phyloP scores from a whole-genome alignment of 768 basidiomycete species.

The Suillus clintonianus region DNA sequence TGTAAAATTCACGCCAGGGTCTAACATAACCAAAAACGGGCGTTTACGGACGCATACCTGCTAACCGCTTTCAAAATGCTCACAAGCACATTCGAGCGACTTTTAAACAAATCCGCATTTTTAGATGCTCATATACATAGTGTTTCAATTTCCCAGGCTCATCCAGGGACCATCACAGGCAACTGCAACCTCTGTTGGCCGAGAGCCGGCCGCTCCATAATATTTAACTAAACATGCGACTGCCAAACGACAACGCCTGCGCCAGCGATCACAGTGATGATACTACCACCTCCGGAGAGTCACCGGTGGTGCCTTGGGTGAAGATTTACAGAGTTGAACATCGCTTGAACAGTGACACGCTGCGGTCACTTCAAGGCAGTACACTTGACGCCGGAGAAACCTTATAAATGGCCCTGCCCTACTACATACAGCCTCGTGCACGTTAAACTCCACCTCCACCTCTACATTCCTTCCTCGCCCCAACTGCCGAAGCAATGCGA shows the following conservation, averaged over 20 bases:
- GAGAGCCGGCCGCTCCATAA: background rate
- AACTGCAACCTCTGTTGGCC: too few species aligned
- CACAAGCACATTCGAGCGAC: too few species aligned
- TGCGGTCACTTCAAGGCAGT: background rate
- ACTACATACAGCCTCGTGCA: background rate
- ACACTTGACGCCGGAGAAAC: background rate
- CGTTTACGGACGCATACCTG: too few species aligned
- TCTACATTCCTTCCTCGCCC: too few species aligned
- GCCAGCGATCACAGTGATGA: conserved; percentile 20
- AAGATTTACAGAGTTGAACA: conserved; percentile 7
- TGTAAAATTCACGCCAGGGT: too few species aligned
- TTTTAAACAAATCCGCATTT: too few species aligned
- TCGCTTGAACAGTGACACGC: background rate
- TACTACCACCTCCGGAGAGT: conserved; percentile 16
- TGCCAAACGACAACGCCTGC: background rate
- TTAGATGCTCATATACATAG: too few species aligned
- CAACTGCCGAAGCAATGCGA: conserved; percentile 5
- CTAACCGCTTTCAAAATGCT: too few species aligned
- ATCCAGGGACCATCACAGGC: background rate
- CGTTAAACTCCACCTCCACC: background rate
- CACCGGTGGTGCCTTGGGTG: conserved; percentile 19
- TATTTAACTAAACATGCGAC: background rate
- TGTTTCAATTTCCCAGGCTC: too few species aligned
- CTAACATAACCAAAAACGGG: too few species aligned
- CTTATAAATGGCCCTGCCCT: background rate